phyloP scores from a whole-genome alignment of 2,329 filamentous ascomycete genomes.

The Paraphoma sp. region DNA sequence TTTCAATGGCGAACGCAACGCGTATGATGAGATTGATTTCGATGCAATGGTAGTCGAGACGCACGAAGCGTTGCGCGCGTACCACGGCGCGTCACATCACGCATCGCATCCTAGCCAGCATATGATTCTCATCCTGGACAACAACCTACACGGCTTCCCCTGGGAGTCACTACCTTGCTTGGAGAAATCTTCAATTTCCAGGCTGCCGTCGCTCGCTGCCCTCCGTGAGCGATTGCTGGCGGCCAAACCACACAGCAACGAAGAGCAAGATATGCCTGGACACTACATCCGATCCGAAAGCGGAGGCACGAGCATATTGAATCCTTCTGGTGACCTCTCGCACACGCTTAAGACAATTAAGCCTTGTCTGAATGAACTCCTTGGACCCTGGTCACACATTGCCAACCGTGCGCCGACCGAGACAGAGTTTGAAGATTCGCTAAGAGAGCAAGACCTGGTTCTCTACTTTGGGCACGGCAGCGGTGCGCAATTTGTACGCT shows the following conservation, averaged over 20 bases:
- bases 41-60: slow-evolving; percentile 89
- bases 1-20: slow-evolving; percentile 94
- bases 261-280: slow-evolving; percentile 27
- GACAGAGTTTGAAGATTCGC: slow-evolving; percentile 72
- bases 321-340: slow-evolving; percentile 83
- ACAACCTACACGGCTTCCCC: slow-evolving; percentile 86
- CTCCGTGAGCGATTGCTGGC: slow-evolving; percentile 76
- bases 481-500: slow-evolving; percentile 91
- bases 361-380: slow-evolving; percentile 62
- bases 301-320: slow-evolving; percentile 79
- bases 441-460: slow-evolving; percentile 73
- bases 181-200: slow-evolving; percentile 77
- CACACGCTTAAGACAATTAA: slow-evolving; percentile 81
- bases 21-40: slow-evolving; percentile 97
- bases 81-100: slow-evolving; percentile 63
- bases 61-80: slow-evolving; percentile 80
- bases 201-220: slow-evolving; percentile 85
- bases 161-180: slow-evolving; percentile 96
- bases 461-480: slow-evolving; percentile 97
- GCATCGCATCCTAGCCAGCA: slow-evolving; percentile 61
- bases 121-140: slow-evolving; percentile 89
- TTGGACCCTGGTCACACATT: slow-evolving; percentile 69
- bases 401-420: slow-evolving; percentile 75
- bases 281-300: slow-evolving; percentile 59
- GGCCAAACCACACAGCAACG: slow-evolving; percentile 46